Conservation (phyloP, 2,329 filamentous ascomycete species). For the Plenodomus biglobosus region DNA sequence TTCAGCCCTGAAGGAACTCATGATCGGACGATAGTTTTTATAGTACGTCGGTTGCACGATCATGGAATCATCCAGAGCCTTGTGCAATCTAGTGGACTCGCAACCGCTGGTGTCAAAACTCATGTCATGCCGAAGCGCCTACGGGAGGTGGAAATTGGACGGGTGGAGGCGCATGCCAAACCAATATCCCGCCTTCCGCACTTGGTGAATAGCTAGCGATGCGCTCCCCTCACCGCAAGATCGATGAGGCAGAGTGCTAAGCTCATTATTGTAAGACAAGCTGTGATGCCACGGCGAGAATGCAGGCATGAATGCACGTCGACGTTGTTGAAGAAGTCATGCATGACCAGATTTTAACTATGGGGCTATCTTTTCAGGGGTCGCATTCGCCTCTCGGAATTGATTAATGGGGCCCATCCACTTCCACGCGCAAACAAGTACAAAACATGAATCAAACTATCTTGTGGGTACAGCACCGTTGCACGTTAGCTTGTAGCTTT, state of each 20-base stretch:
- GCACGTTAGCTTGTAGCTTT: not conserved
- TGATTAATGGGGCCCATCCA: not conserved
- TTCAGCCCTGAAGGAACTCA: not conserved
- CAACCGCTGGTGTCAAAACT: slow-evolving; percentile 5
- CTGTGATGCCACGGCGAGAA: not conserved
- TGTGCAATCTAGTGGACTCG: slow-evolving; percentile 1
- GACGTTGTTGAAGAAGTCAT: not conserved
- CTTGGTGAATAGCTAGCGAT: not conserved
- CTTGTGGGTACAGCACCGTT: no score
- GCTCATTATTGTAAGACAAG: not conserved
- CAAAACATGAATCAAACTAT: not conserved
- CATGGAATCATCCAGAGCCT: not conserved
- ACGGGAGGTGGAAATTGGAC: slow-evolving; percentile 10
- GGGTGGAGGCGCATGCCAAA: not conserved
- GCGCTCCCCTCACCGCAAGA: not conserved
- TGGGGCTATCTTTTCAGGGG: not conserved
- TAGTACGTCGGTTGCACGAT: not conserved
- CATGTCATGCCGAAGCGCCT: slow-evolving; percentile 7
- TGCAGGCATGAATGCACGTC: not conserved
- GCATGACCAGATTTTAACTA: not conserved
- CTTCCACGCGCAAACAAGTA: not conserved
- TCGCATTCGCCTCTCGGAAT: not conserved
- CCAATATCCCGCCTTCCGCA: not conserved
- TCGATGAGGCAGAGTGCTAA: not conserved
- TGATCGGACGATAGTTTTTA: not conserved